Base-by-base conservation (phyloP, 495 filamentous ascomycete species). In the Astrothelium subdiscretum region DNA sequence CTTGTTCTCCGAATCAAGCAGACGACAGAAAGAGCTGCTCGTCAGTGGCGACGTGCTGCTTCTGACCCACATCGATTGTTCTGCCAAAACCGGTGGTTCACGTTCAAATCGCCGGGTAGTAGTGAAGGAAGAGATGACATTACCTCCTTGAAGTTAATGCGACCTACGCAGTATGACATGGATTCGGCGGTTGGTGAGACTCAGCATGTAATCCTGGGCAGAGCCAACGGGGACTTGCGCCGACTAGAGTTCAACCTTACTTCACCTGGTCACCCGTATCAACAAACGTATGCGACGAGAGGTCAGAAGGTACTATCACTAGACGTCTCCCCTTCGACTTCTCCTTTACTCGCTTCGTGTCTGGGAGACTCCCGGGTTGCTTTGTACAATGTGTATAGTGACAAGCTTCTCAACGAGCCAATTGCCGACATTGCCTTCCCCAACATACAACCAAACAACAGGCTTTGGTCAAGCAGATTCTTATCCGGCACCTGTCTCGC, bases 51-150 rank as follows among this genome's bases (percentile, higher is more conserved):
- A 59, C 59, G 18, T n/a, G 48, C 48, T 54, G 24, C 24, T 29
- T 54, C 48, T 8, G 48, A 54, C 15, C 24, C 48, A 27, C 48
- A 54, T 54, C 48, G 48, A 20, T 54, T 54, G 24, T 54, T 54
- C 24, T 54, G 48, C 29, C 48, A 54, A 24, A 54, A 54, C 20
- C 0, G 51, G 18, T 87, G 81, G 80, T 66, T 79, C 54, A 71
- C 76, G 0, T 85, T 83, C 66, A 77, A 80, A 62, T 77, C 82
- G 44, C 61, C 77, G 31, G 73, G 79, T 3, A 70, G 77, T 59
- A 66, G 70, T 11, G 83, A 80, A 63, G 85, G 84, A n/a, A 75
- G 75, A 59, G 86, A 87, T 65, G 86, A 89, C 71, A 81, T 88
- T 51, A 82, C 80, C 35, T 74, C 78, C 13, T 29, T 87, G 15